Percentiles rank a stretch among this genome's conserved stretches.
Conservation (phyloP, 805 yeast genomes). For the Candida maris region DNA sequence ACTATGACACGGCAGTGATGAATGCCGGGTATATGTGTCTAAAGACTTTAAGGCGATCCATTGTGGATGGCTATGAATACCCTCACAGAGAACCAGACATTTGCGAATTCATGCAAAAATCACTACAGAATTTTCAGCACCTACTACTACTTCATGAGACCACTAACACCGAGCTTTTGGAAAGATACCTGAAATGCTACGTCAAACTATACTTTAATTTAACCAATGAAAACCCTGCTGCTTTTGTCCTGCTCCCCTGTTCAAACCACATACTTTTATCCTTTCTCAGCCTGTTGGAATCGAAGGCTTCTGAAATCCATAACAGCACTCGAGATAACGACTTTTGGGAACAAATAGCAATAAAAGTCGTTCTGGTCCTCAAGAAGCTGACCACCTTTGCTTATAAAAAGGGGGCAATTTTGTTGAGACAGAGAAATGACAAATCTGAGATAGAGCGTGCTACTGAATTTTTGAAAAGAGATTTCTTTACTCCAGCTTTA, state of each 20-base stretch:
- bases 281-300: conserved; percentile 56
- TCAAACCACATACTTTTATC: conserved; percentile 59
- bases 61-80: conserved; percentile 72
- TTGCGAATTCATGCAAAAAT: conserved; percentile 53
- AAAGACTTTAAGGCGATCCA: conserved; percentile 68
- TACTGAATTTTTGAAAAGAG: conserved; percentile 45
- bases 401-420: conserved; percentile 62
- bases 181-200: conserved; percentile 68
- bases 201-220: conserved; percentile 68
- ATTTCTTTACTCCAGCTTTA: conserved; percentile 56
- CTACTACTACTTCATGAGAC: conserved; percentile 53
- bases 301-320: conserved; percentile 64
- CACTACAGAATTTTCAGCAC: conserved; percentile 57
- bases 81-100: conserved; percentile 60
- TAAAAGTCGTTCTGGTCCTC: conserved; percentile 61
- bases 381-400: conserved; percentile 61
- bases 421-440: conserved; percentile 59
- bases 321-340: conserved; percentile 52
- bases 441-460: conserved; percentile 61
- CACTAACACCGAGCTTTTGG: conserved; percentile 47
- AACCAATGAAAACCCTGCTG: conserved; percentile 58
- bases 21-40: conserved; percentile 75
- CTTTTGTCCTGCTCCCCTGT: conserved; percentile 65
- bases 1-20: conserved; percentile 50
- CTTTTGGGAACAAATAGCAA: conserved; percentile 73